A percentile compares a stretch with the other conserved stretches of the same genome.
These are phyloP conservation scores for Pulveroboletus sp. DNA, from an alignment of 768 basidiomycete species.

Conservation along the genomic window DNA sequence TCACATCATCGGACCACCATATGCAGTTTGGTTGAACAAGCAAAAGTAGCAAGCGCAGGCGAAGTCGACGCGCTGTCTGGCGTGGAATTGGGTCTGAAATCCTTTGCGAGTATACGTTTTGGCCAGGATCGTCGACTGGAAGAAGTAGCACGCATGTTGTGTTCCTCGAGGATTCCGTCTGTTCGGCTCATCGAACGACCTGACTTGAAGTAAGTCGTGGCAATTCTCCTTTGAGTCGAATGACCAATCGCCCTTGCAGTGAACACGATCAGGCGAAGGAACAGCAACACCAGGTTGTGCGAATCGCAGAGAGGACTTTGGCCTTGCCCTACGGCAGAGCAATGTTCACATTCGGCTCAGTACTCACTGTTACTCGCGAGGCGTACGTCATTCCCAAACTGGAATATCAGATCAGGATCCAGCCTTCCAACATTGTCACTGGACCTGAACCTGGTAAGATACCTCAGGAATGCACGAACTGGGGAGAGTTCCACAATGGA, in stretches of 20 bases:
- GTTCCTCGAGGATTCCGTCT: conserved; percentile 66
- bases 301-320: conserved; percentile 84
- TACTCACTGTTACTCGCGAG: conserved; percentile 70
- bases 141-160: conserved; percentile 88
- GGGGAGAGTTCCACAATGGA: conserved; percentile 99
- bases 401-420: conserved; percentile 69
- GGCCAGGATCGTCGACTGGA: conserved; percentile 86
- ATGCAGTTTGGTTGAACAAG: conserved; percentile 46
- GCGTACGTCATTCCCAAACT: conserved; percentile 77
- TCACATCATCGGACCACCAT: conserved; percentile 48
- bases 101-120: conserved; percentile 82
- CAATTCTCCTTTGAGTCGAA: background rate
- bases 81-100: conserved; percentile 66
- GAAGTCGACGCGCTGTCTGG: conserved; percentile 61
- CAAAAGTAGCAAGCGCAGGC: conserved; percentile 47
- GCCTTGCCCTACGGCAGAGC: conserved; percentile 87
- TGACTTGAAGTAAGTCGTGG: conserved; percentile 56
- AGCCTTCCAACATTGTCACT: conserved; percentile 64
- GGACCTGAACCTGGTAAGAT: conserved; percentile 72
- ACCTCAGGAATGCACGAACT: conserved; percentile 64
- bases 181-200: conserved; percentile 66
- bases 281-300: conserved; percentile 74
- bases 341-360: conserved; percentile 86
- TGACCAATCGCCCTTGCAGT: conserved; percentile 38
- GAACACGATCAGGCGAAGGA: conserved; percentile 87